Base-by-base conservation (phyloP, 495 filamentous ascomycete species). In the Tuber calosporum region DNA sequence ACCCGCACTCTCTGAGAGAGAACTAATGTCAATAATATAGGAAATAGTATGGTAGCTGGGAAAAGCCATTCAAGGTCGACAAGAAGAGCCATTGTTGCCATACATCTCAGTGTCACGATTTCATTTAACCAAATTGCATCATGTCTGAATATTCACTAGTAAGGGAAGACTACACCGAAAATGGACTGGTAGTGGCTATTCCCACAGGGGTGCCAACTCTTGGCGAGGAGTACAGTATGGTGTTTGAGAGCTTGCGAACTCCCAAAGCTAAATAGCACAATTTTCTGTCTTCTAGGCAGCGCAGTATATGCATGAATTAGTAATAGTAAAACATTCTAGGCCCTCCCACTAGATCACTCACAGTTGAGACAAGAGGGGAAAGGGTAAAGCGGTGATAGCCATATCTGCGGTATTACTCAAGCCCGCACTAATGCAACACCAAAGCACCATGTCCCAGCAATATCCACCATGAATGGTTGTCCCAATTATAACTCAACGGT, bases 191-290 rank as follows among this genome's bases (percentile, higher is more conserved):
- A n/a, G n/a, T n/a, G n/a, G n/a, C n/a, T n/a, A n/a, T n/a, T n/a
- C n/a, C n/a, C n/a, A n/a, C n/a, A n/a, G n/a, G n/a, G n/a, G n/a
- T n/a, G n/a, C n/a, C n/a, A n/a, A n/a, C n/a, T n/a, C n/a, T n/a
- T n/a, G n/a, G n/a, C n/a, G n/a, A n/a, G n/a, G n/a, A n/a, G n/a
- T n/a, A n/a, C n/a, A 34, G 53, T 9, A 62, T 62, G 39, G 41
- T 7, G 22, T 38, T 38, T 45, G 38, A 17, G n/a, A 36, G 68
- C 66, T 68, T 20, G 69, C 71, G 69, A 30, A 15, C 71, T 66
- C n/a, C 71, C 66, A n/a, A 69, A 20, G 20, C 45, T 26, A 58
- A 73, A 73, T 41, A 73, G 20, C 66, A 73, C 66, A 20, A 26
- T 4, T 42, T 73, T 73, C 66, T 43, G 58, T 37, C 71, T 69